A percentile compares a stretch with the other conserved stretches of the same genome.
Conservation (phyloP, 2,329 filamentous ascomycete species). For the Trichoderma lentiforme region DNA sequence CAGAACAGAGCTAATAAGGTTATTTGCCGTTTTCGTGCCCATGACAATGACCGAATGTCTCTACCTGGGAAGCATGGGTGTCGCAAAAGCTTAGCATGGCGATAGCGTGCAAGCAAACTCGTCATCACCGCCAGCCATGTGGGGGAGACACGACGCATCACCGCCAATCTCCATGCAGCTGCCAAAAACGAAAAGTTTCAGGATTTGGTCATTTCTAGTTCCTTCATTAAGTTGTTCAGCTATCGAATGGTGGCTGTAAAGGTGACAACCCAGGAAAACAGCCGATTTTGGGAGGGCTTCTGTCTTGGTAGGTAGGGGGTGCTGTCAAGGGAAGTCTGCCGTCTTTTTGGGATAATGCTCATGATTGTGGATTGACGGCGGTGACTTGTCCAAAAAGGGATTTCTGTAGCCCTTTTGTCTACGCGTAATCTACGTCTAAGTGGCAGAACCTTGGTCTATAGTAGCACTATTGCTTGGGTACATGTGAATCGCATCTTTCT, state of each 20-base stretch:
- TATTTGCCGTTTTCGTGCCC: background rate
- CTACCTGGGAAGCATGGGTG: background rate
- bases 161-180: background rate
- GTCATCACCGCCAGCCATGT: constrained; percentile 10
- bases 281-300: background rate
- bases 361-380: background rate
- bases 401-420: background rate
- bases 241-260: background rate
- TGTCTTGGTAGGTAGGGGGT: background rate
- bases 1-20: background rate
- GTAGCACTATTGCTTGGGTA: background rate
- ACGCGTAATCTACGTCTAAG: background rate
- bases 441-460: background rate
- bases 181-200: background rate
- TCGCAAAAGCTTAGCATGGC: background rate
- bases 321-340: too few species aligned
- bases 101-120: background rate
- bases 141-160: background rate
- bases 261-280: background rate
- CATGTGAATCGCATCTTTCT: background rate
- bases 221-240: background rate
- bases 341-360: background rate
- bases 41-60: background rate
- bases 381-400: background rate
- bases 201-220: background rate